Conservation (phyloP, 768 basidiomycete genomes). For the Favolaschia claudopus region DNA sequence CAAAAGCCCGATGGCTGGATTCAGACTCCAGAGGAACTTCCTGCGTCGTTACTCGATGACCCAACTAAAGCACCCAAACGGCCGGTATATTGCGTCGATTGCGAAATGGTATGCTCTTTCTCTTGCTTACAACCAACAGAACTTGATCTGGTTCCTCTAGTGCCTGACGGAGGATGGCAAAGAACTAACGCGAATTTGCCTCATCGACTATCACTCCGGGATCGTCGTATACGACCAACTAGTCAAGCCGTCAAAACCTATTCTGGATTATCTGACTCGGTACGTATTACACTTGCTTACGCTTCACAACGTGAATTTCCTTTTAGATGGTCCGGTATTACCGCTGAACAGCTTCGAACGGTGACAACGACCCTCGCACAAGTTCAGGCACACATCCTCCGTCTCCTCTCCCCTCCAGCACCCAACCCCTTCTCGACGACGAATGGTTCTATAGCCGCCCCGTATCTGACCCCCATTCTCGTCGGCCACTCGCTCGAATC, state of each 20-base stretch:
- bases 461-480: slow-evolving; percentile 74
- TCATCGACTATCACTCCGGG: slow-evolving; percentile 80
- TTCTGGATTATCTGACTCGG: slow-evolving; percentile 93
- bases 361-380: slow-evolving; percentile 82
- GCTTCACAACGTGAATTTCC: not conserved
- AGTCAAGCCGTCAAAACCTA: slow-evolving; percentile 86
- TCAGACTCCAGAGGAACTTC: slow-evolving; percentile 69
- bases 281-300: slow-evolving; percentile 38
- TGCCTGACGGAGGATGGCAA: slow-evolving; percentile 91
- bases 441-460: slow-evolving; percentile 32
- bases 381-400: slow-evolving; percentile 76
- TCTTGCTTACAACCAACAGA: not conserved
- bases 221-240: slow-evolving; percentile 86
- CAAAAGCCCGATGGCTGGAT: slow-evolving; percentile 77
- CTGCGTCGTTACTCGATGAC: slow-evolving; percentile 40
- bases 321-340: slow-evolving; percentile 91
- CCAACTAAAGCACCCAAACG: slow-evolving; percentile 41
- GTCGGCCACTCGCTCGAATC: slow-evolving; percentile 96
- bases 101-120: slow-evolving; percentile 83
- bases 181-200: slow-evolving; percentile 84
- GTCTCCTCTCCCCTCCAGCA: slow-evolving; percentile 61
- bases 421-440: slow-evolving; percentile 56
- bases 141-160: too few relatives aligned
- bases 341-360: slow-evolving; percentile 67
- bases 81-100: slow-evolving; percentile 87